Percentiles rank a stretch among this genome's conserved stretches.
phyloP scores from a whole-genome alignment of 2,329 filamentous ascomycete species.

The Xylariaceae sp. region DNA sequence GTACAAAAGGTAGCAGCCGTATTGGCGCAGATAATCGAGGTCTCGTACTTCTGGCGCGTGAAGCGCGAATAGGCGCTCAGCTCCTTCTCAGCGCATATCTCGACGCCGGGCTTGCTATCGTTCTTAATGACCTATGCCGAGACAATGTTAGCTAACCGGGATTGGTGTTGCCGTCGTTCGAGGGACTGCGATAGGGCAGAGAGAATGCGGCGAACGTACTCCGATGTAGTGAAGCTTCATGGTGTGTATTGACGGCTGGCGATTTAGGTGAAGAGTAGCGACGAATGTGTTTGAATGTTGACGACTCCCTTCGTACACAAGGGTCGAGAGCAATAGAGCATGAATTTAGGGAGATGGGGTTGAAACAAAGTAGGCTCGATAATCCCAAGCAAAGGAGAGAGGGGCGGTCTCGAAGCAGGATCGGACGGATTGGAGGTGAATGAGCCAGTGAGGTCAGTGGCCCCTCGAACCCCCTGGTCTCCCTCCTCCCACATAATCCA shows the following conservation, averaged over 20 bases:
- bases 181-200: no score
- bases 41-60: conserved; percentile 61
- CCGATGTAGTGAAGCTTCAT: conserved; percentile 91
- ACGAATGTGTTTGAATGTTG: background rate
- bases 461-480: background rate
- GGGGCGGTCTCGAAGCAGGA: background rate
- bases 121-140: conserved; percentile 9
- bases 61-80: conserved; percentile 77
- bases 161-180: conserved; percentile 9
- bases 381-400: conserved; percentile 1
- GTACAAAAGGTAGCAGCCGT: background rate
- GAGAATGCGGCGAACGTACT: conserved; percentile 44
- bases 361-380: conserved; percentile 7
- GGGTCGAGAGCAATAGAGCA: background rate
- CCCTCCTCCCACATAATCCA: no score
- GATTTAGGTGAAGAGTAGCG: background rate
- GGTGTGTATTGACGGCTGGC: conserved; percentile 25
- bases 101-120: conserved; percentile 61
- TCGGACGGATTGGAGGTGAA: conserved; percentile 10
- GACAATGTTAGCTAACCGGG: conserved; percentile 15
- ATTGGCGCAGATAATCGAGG: conserved; percentile 1
- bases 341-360: background rate
- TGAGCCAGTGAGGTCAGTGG: conserved; percentile 13
- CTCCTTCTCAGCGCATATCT: conserved; percentile 74
- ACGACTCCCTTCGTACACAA: no score